Conservation (phyloP, 768 basidiomycete genomes). For the Pholiota conissans region DNA sequence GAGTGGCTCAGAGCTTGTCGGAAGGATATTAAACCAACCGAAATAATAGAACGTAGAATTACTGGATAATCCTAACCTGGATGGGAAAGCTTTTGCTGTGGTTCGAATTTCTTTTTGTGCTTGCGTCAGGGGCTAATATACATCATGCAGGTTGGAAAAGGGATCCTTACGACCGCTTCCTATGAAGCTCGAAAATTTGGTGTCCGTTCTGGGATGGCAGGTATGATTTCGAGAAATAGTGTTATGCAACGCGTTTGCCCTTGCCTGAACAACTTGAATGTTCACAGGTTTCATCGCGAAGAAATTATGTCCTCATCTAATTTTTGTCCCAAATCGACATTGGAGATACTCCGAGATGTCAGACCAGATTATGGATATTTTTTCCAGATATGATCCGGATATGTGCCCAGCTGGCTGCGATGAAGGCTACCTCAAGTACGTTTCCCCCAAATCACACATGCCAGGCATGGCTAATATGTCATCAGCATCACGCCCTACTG, state of each 20-base stretch:
- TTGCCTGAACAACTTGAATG: neutral
- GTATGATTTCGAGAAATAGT: conserved; percentile 39
- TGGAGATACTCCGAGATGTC: conserved; percentile 72
- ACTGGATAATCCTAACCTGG: conserved; percentile 59
- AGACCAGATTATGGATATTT: conserved; percentile 66
- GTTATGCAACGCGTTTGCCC: neutral
- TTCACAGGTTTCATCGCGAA: conserved; percentile 81
- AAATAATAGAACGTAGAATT: conserved; percentile 62
- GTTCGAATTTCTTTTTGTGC: conserved; percentile 18
- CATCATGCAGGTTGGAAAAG: conserved; percentile 64
- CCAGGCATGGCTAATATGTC: neutral
- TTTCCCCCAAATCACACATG: neutral
- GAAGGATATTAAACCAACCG: neutral
- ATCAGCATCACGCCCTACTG: conserved; percentile 84
- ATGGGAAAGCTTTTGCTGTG: conserved; percentile 76
- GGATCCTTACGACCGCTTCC: conserved; percentile 86
- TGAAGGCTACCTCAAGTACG: conserved; percentile 88
- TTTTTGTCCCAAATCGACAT: conserved; percentile 61
- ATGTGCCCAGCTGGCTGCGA: conserved; percentile 82
- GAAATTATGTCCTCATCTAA: conserved; percentile 90
- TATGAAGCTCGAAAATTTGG: conserved; percentile 92
- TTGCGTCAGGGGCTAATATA: neutral
- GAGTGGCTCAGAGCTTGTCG: conserved; percentile 12
- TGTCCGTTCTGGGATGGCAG: conserved; percentile 94
- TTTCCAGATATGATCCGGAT: conserved; percentile 70